Percentiles rank a stretch among this genome's conserved stretches.
phyloP scores from a whole-genome alignment of 345 rosid species.

The Linum trigynum region DNA sequence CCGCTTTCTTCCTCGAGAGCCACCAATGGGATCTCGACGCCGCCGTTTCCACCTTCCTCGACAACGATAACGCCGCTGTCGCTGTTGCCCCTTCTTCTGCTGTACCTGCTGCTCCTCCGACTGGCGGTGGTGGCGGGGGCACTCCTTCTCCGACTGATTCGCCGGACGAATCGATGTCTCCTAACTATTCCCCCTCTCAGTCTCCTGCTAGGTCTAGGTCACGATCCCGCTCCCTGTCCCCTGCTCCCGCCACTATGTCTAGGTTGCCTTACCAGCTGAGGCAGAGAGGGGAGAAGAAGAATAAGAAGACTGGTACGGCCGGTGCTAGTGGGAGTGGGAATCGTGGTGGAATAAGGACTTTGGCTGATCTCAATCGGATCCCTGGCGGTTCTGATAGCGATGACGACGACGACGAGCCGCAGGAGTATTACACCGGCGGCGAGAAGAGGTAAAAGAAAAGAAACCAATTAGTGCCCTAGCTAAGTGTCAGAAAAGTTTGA shows the following conservation, averaged over 20 bases:
- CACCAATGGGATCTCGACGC: conserved; percentile 86
- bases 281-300: conserved; percentile 39
- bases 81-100: conserved; percentile 5
- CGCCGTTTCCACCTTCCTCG: conserved; percentile 88
- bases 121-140: conserved; percentile 21
- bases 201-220: conserved; percentile 9
- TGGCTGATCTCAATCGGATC: conserved; percentile 71
- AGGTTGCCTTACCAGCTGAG: conserved; percentile 41
- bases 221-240: no score
- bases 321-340: conserved; percentile 26
- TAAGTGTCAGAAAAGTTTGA: no score
- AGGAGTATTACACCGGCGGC: conserved; percentile 80
- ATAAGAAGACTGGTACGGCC: conserved; percentile 11
- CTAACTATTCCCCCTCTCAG: conserved; percentile 19
- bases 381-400: conserved; percentile 27
- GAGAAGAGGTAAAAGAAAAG: conserved; percentile 53
- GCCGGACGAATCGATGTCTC: no score
- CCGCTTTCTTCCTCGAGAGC: conserved; percentile 72
- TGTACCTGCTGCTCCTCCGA: conserved; percentile 10
- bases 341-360: conserved; percentile 57
- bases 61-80: conserved; percentile 27
- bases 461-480: background rate
- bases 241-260: background rate
- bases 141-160: no score
- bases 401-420: conserved; percentile 48